Conservation (phyloP, 1,284 basidiomycete genomes). For the Marasmius tenuissimus region DNA sequence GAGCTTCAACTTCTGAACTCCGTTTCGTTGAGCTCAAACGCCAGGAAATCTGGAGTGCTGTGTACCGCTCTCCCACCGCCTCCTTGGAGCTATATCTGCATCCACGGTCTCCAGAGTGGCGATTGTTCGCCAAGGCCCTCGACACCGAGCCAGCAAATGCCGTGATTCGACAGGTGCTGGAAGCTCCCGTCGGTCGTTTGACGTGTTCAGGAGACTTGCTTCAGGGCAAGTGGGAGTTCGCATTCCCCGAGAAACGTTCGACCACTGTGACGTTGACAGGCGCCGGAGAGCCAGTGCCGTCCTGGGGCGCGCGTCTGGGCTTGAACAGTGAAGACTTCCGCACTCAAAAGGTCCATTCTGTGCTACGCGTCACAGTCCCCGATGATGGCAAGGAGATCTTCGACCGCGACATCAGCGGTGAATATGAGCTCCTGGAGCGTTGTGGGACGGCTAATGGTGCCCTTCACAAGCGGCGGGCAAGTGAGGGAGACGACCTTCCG, state of each 20-base stretch:
- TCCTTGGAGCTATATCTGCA: slow-evolving; percentile 78
- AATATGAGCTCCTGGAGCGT: slow-evolving; percentile 77
- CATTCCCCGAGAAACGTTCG: slow-evolving; percentile 63
- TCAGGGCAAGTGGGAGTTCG: slow-evolving; percentile 80
- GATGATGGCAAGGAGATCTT: slow-evolving; percentile 50
- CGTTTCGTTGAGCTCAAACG: slow-evolving; percentile 87
- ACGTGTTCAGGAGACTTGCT: slow-evolving; percentile 60
- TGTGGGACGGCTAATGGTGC: slow-evolving; percentile 90
- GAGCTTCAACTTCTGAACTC: slow-evolving; percentile 64
- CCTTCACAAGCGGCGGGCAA: slow-evolving; percentile 67
- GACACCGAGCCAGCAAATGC: slow-evolving; percentile 76
- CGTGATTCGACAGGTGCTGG: slow-evolving; percentile 73
- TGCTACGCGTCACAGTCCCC: slow-evolving; percentile 63
- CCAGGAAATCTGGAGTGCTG: slow-evolving; percentile 84
- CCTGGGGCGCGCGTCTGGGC: slow-evolving; percentile 88
- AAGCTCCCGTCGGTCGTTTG: slow-evolving; percentile 80
- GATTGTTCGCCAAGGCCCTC: slow-evolving; percentile 74
- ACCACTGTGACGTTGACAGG: slow-evolving; percentile 68
- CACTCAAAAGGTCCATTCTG: slow-evolving; percentile 68
- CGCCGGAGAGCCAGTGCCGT: slow-evolving; percentile 70
- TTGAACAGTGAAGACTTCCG: slow-evolving; percentile 65
- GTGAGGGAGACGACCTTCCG: slow-evolving; percentile 49
- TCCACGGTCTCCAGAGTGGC: slow-evolving; percentile 83
- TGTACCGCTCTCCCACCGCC: slow-evolving; percentile 75
- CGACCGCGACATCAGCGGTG: slow-evolving; percentile 82